Base-by-base conservation (phyloP, 202 grass and related monocot species). In the Saccharum hybrid region DNA sequence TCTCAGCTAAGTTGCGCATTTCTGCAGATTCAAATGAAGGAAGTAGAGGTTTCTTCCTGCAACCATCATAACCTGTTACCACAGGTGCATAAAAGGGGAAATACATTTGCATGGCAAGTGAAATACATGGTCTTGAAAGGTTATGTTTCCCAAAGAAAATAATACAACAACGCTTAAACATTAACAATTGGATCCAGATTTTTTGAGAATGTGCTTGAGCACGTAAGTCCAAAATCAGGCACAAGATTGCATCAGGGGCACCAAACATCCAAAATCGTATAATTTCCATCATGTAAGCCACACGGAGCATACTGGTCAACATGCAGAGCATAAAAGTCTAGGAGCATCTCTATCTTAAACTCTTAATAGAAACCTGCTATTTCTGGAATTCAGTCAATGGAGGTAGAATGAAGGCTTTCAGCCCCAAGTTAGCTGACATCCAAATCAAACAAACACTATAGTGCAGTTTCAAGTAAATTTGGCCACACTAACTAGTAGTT, bases 21-120 rank as follows among this genome's bases (percentile, higher is more conserved):
- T 95, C 96, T 49, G 90, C 89, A 75, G 92, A 92, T 92, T 98
- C 92, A 87, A 98, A 95, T 62, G 92, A 88, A 81, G 96, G 96
- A 82, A 98, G 86, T 71, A 98, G 74, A 75, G 92, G 63, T 72
- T 91, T 98, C 90, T 84, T 91, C 61, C 96, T 98, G 89, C 69
- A 87, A 81, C 72, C 28, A 21, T 22, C 10, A 36, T 45, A 73
- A 45, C 74, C 26, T 28, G 49, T 57, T 75, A 84, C 75, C 86
- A 63, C 74, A 76, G 43, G 19, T 12, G 45, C 63, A 79, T 49
- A 61, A 59, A 41, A 37, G 5, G 10, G 40, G 13, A 45, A 46
- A 78, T 22, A 60, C 0, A 34, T 66, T 59, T 74, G 46, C 39
- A 81, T 31, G 5, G n/a, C 23, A 68, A 74, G 8, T 21, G 57